Conservation (phyloP, 2,329 filamentous ascomycete species). For the Fusarium oligoseptatum region DNA sequence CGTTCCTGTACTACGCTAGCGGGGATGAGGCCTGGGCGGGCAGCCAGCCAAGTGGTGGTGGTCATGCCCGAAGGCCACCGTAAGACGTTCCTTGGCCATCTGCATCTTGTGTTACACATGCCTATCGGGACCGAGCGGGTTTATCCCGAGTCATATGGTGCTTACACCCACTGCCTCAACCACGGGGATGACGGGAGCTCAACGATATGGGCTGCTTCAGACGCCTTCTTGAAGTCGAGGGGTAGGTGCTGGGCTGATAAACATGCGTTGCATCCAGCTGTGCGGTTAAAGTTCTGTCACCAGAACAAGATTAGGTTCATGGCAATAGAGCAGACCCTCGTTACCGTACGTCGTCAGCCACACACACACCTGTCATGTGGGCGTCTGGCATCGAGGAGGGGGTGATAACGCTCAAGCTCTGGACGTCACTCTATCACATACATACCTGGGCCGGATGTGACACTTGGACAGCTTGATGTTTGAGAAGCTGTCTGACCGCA, state of each 20-base stretch:
- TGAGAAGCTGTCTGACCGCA: neutral
- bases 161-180: neutral
- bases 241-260: neutral
- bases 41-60: neutral
- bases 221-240: neutral
- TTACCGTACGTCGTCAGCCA: neutral
- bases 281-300: slow-evolving; percentile 2
- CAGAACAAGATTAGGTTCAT: neutral
- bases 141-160: neutral
- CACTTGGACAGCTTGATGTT: neutral
- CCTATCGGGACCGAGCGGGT: neutral
- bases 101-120: neutral
- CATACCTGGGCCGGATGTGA: neutral
- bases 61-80: neutral
- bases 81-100: neutral
- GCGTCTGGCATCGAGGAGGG: neutral
- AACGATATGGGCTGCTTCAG: neutral
- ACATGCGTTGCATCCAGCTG: neutral
- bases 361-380: neutral
- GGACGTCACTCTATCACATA: neutral
- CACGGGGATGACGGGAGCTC: neutral
- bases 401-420: neutral
- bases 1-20: neutral
- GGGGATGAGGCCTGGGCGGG: neutral
- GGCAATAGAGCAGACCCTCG: neutral